Evolutionary conservation across 257 asterid species (phyloP), one percentile per base, ranked within the genome.

Genomic region (Rauvolfia tetraphylla): DNA sequence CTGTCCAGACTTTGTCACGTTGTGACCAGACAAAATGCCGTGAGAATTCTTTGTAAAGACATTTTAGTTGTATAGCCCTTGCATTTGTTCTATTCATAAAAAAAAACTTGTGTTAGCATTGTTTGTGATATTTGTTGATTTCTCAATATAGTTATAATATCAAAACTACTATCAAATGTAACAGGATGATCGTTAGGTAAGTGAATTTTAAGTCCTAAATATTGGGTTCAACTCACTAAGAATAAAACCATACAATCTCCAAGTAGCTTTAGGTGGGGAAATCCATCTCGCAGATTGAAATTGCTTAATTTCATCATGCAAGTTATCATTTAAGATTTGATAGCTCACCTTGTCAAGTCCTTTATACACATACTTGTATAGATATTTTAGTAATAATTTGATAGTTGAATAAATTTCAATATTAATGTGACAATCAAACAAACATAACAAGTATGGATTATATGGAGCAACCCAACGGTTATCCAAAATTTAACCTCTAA

Each of bases 401-500:
- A 56, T 6, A 6, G 62, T 56, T 15, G 62, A 56, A 17, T 14
- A 56, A 4, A 56, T 56, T 56, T 56, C 22, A 15, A 56, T 14
- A 17, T 56, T 56, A 3, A 56, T n/a, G 12, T 56, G 62, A n/a
- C 62, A 56, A 15, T 56, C 62, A 56, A 15, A 15, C n/a, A 17
- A n/a, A 56, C 5, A n/a, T 8, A 56, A 56, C 5, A 56, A 4
- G 62, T 56, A 56, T 3, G 62, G 62, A 56, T 56, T 56, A 56
- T 56, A 56, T 6, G 62, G 12, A 6, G 9, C 61, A 54, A 77
- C 48, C 72, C 80, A 83, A 6, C 61, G 3, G 4, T 77, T 73
- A 15, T 79, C 46, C 0, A 80, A 27, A 0, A 6, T 0, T 0
- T 15, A 3, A 0, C 29, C 15, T 0, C 74, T 5, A 15, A 76